Evolutionary conservation across 352 stramenopile genomes (phyloP).

Genomic region (Phytophthora macrochlamydospora): DNA sequence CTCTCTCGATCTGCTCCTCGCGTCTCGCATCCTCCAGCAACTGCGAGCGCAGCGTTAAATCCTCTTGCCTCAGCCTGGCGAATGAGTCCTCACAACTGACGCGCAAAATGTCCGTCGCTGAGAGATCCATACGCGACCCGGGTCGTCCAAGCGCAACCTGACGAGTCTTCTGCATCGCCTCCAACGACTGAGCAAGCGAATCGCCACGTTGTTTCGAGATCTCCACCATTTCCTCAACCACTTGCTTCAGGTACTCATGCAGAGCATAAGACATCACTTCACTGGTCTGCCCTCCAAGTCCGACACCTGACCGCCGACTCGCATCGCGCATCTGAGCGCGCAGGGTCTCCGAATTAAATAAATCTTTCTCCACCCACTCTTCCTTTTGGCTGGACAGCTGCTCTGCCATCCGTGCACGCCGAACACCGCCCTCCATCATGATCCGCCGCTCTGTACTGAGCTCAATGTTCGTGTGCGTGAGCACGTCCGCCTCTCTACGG

Average conservation of each 20-base stretch:
- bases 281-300: constrained; percentile 57
- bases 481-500: constrained; percentile 81
- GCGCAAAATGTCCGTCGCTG: constrained; percentile 80
- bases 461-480: constrained; percentile 87
- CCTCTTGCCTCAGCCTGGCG: constrained; percentile 60
- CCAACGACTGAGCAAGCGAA: constrained; percentile 47
- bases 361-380: constrained; percentile 79
- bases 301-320: constrained; percentile 52
- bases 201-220: constrained; percentile 79
- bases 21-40: constrained; percentile 82
- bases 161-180: constrained; percentile 53
- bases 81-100: constrained; percentile 89
- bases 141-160: constrained; percentile 16
- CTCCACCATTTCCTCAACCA: constrained; percentile 88
- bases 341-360: constrained; percentile 78
- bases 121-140: constrained; percentile 51
- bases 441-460: constrained; percentile 68
- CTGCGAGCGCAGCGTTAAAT: constrained; percentile 57
- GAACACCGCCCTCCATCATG: constrained; percentile 72
- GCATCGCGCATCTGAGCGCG: constrained; percentile 59
- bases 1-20: constrained; percentile 76
- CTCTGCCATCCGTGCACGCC: constrained; percentile 45
- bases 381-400: constrained; percentile 74
- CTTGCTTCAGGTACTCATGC: constrained; percentile 87
- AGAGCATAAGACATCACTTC: constrained; percentile 87